Evolutionary conservation across 805 yeast genomes (phyloP), one percentile per base, ranked within the genome.

Genomic region (Wickerhamiella azyma): DNA sequence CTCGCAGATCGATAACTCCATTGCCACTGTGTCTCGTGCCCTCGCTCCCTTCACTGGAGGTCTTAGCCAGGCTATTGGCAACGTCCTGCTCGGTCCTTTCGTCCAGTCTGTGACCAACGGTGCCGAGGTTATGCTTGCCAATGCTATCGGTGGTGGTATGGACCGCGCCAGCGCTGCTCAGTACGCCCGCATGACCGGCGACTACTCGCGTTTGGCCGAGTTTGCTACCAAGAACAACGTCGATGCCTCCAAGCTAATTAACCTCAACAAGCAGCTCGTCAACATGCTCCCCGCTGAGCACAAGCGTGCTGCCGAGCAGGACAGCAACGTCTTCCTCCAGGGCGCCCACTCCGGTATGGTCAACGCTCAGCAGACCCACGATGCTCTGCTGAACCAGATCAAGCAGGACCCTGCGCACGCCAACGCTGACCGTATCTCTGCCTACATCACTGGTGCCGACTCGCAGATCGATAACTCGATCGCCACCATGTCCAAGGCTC

Each of bases 21-120:
- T 56, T 28, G 60, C 53, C 8, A 48, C 53, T 26, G 49, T 47
- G 8, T 30, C 48, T 28, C 32, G 48, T 3, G 51, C 53, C n/a
- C 50, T 53, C 10, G 50, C 52, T 8, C 53, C 53, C 21, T 21
- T 48, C 40, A 50, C 54, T 19, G 47, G 45, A 28, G 57, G 57
- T 19, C 26, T 48, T 13, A 47, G 53, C 17, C 26, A 39, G 48
- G 52, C 50, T n/a, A 39, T 53, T 21, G 54, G 48, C 39, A 46
- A 50, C 33, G 44, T 48, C 26, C 43, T 53, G 10, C 48, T 53
- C 9, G 63, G 63, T 28, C 63, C 64, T 17, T 49, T 53, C 39
- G 59, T 59, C 32, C 62, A 60, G 50, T 52, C 62, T 14, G 50
- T 58, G 24, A 59, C 62, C 47, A 51, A 52, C 52, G 60, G 63